Evolutionary conservation across 176 grass and related monocot species (phyloP), one percentile per base, ranked within the genome.

Genomic region (Carex pumila): DNA sequence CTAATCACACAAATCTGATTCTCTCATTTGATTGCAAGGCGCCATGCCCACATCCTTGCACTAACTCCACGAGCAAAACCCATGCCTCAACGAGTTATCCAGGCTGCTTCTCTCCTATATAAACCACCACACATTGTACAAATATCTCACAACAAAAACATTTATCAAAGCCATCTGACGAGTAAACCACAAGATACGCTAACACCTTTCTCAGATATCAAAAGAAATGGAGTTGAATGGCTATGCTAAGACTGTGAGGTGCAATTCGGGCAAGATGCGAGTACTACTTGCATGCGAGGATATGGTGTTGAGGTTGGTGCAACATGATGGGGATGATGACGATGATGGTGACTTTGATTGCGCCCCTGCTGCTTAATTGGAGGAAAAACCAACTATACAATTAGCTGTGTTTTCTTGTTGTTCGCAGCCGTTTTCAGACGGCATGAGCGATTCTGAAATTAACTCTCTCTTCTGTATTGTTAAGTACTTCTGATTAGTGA

Each of bases 281-380:
- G 45, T 37, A 37, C 15, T 19, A 80, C 39, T 8, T 4, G 18
- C 34, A 9, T 79, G 71, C 21, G 43, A 57, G 45, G 37, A 86
- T 36, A 17, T 52, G 30, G 36, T 68, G 14, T 65, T 68, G 22
- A 92, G 79, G 81, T 62, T 85, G 84, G 18, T 36, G 14, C 86
- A 84, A 78, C 36, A 68, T 3, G 88, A 92, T 29, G 93, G 50
- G 15, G 81, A 91, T 9, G 93, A 89, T 11, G 93, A 92, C 0
- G 93, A 93, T 1, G 93, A 93, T 1, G 93, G 87, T 6, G 91
- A 95, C 59, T 87, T 66, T 1, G 93, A 95, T 84, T 93, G 91
- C 9, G 91, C 87, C 4, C 25, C 91, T n/a, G 93, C 93, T 31
- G 93, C 93, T 41, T 92, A 65, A 95, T 34, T 55, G 50, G 84